phyloP scores from a whole-genome alignment of 129 eudicot genomes.

The Flaveria trinervia region DNA sequence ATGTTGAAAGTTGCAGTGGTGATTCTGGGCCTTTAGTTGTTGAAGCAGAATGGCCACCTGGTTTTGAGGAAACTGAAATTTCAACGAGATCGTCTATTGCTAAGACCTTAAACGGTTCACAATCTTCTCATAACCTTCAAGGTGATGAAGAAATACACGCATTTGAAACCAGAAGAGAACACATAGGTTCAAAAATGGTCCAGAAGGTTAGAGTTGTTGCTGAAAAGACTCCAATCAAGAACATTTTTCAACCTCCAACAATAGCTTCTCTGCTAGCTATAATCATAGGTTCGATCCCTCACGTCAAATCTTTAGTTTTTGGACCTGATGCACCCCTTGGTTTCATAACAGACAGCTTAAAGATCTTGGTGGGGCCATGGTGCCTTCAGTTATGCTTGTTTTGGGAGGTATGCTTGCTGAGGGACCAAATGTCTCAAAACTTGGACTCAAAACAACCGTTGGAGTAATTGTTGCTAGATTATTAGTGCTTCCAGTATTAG shows the following conservation, averaged over 20 bases:
- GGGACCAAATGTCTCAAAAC: slow-evolving; percentile 49
- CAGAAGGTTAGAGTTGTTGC: slow-evolving; percentile 48
- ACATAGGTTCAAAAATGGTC: slow-evolving; percentile 35
- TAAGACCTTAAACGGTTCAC: slow-evolving; percentile 21
- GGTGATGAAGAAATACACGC: slow-evolving; percentile 33
- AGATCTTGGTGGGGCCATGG: slow-evolving; percentile 52
- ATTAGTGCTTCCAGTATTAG: slow-evolving; percentile 44
- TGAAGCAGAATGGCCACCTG: slow-evolving; percentile 56
- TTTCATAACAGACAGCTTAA: slow-evolving; percentile 46
- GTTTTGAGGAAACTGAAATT: slow-evolving; percentile 41
- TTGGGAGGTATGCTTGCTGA: slow-evolving; percentile 60
- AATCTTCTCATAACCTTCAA: neutral
- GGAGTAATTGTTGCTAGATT: slow-evolving; percentile 52
- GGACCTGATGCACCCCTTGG: slow-evolving; percentile 51
- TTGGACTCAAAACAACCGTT: slow-evolving; percentile 45
- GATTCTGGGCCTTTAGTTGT: slow-evolving; percentile 37
- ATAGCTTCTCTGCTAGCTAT: slow-evolving; percentile 51
- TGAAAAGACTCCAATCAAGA: slow-evolving; percentile 47
- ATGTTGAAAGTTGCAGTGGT: slow-evolving; percentile 3
- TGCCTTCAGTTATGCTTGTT: slow-evolving; percentile 56
- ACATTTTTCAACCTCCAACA: slow-evolving; percentile 52
- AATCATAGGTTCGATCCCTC: slow-evolving; percentile 45
- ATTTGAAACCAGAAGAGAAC: slow-evolving; percentile 11
- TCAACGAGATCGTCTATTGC: slow-evolving; percentile 34
- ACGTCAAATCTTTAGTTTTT: slow-evolving; percentile 40